Evolutionary conservation across 176 grass and related monocot genomes (phyloP).

Genomic region (sorghum (Sorghum bicolor)): DNA sequence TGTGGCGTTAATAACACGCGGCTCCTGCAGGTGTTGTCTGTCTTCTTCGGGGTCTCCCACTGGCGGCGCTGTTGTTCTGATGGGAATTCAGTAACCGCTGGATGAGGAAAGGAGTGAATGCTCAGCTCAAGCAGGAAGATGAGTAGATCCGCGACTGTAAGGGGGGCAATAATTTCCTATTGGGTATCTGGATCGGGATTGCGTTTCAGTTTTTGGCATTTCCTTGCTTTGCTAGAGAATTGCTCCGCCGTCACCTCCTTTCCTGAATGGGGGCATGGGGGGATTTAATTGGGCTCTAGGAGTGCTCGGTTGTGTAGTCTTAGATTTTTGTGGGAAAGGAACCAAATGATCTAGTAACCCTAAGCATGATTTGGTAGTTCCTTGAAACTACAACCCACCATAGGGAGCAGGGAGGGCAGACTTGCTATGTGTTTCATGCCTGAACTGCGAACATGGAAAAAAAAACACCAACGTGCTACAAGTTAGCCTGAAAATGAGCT

Average conservation of each 20-base stretch:
- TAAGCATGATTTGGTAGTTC: not conserved
- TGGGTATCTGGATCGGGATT: not conserved
- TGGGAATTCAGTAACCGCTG: not conserved
- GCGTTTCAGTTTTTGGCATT: not conserved
- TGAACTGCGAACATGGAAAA: not conserved
- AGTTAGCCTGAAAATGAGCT: not conserved
- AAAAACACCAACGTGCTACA: not conserved
- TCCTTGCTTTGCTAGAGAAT: not conserved
- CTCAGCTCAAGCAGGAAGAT: slow-evolving; percentile 15
- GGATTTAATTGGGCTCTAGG: not conserved
- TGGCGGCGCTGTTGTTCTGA: not conserved
- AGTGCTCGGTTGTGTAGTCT: not conserved
- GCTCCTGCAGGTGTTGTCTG: not conserved
- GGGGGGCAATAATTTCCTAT: not conserved
- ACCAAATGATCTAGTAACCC: not conserved
- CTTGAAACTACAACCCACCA: not conserved
- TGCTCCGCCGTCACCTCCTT: not conserved
- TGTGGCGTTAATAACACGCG: not conserved
- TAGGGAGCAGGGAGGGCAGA: too few relatives aligned
- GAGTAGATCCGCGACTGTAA: slow-evolving; percentile 61
- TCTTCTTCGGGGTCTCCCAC: too few relatives aligned
- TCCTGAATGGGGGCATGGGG: not conserved
- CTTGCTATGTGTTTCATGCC: not conserved
- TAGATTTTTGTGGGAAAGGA: not conserved
- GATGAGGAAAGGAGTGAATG: not conserved